phyloP scores from a whole-genome alignment of 306 rosid species.

The Cicer cuneatum region DNA sequence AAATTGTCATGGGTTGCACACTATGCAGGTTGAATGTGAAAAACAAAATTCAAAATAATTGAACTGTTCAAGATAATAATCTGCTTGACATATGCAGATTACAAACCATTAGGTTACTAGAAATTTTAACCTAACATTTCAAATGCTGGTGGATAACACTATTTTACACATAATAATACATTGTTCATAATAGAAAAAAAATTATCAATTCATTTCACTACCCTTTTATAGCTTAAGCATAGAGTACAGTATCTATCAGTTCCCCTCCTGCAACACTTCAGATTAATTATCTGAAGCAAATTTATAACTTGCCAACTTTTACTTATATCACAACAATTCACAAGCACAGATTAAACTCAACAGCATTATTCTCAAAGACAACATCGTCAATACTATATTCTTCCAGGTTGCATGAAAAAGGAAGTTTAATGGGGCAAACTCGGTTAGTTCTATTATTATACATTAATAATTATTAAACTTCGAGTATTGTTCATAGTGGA shows the following conservation, averaged over 20 bases:
- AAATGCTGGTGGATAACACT: not conserved
- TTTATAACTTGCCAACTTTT: not conserved
- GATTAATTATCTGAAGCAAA: not conserved
- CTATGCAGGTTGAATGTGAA: not conserved
- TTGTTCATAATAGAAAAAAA: not conserved
- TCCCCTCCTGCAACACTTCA: not conserved
- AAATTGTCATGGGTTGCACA: not conserved
- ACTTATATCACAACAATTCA: slow-evolving; percentile 11
- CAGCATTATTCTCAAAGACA: not conserved
- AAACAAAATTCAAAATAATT: not conserved
- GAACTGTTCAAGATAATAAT: not conserved
- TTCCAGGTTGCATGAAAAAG: slow-evolving; percentile 4
- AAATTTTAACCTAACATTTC: not conserved
- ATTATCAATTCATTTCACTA: not conserved
- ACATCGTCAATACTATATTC: slow-evolving; percentile 3
- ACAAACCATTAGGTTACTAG: not conserved
- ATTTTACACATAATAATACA: not conserved
- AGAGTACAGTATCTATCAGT: not conserved
- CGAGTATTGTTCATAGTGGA: not conserved
- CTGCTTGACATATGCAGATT: not conserved
- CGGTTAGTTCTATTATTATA: not conserved
- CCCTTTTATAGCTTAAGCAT: not conserved
- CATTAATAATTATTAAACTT: not conserved
- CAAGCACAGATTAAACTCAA: slow-evolving; percentile 15
- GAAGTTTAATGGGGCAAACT: not conserved